Evolutionary conservation across 257 asterid genomes (phyloP).

Genomic region (Ilex aquifolium): DNA sequence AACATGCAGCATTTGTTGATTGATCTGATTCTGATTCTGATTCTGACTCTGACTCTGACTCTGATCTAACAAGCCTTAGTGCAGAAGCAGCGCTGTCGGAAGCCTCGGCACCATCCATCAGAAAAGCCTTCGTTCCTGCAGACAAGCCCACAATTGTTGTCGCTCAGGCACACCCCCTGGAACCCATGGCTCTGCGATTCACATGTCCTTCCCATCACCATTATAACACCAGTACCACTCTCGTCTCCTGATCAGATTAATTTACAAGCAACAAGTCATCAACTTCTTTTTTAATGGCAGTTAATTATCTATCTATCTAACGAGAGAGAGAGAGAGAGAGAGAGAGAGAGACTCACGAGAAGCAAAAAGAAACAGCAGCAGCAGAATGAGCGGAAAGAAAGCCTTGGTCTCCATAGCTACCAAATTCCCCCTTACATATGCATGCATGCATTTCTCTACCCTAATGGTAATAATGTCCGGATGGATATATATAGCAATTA

Average conservation of each 20-base stretch:
- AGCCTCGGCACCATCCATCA: slow-evolving; percentile 36
- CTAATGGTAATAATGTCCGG: too few relatives aligned
- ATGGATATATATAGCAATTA: too few relatives aligned
- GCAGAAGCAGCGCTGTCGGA: slow-evolving; percentile 42
- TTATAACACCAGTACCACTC: too few relatives aligned
- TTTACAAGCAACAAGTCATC: background rate
- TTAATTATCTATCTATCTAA: too few relatives aligned
- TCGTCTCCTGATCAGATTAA: slow-evolving; percentile 6
- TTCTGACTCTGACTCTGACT: too few relatives aligned
- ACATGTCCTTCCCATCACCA: slow-evolving; percentile 21
- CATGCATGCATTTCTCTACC: background rate
- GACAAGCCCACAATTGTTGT: slow-evolving; percentile 32
- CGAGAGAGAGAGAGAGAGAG: background rate
- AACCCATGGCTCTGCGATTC: slow-evolving; percentile 34
- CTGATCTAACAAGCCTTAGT: slow-evolving; percentile 7
- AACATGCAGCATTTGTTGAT: too few relatives aligned
- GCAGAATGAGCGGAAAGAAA: slow-evolving; percentile 9
- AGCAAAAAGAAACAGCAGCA: slow-evolving; percentile 16
- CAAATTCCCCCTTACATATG: too few relatives aligned
- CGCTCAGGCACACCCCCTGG: slow-evolving; percentile 29
- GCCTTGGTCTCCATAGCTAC: slow-evolving; percentile 12
- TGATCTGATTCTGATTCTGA: too few relatives aligned
- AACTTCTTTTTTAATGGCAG: background rate
- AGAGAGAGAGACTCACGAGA: slow-evolving; percentile 14
- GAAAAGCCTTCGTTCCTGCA: slow-evolving; percentile 33